Evolutionary conservation across 2,329 filamentous ascomycete species (phyloP).

Genomic region (Amauroascus niger): DNA sequence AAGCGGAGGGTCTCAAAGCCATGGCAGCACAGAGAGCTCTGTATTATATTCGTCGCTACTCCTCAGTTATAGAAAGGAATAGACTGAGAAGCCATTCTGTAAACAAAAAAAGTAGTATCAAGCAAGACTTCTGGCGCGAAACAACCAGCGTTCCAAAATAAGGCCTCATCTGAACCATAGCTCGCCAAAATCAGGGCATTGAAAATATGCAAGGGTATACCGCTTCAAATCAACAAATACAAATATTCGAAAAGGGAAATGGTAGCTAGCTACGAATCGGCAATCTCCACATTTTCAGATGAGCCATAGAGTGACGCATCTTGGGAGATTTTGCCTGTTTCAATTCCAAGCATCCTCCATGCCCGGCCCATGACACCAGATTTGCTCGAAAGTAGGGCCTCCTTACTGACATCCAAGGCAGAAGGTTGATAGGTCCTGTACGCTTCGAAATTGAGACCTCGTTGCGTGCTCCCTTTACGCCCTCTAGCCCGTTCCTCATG

Average conservation of each 20-base stretch:
- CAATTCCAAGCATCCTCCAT: conserved; percentile 34
- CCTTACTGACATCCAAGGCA: background rate
- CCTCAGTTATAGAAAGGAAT: background rate
- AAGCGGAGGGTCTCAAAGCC: background rate
- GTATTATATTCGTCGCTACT: background rate
- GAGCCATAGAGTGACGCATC: background rate
- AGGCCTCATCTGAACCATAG: no score
- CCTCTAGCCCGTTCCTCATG: conserved; percentile 31
- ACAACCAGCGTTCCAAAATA: background rate
- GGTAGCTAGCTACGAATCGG: conserved; percentile 11
- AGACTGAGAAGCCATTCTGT: background rate
- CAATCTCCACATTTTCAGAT: conserved; percentile 11
- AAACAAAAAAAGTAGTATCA: background rate
- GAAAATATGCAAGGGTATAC: conserved; percentile 1
- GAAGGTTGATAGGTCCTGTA: background rate
- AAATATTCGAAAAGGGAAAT: background rate
- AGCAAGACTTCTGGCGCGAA: background rate
- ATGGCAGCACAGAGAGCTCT: background rate
- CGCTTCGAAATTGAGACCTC: background rate
- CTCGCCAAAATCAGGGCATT: background rate
- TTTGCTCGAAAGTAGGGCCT: background rate
- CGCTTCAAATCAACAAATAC: background rate
- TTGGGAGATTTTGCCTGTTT: conserved; percentile 22
- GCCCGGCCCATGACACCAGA: conserved; percentile 34
- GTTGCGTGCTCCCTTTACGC: conserved; percentile 24